phyloP scores from a whole-genome alignment of 164 flowering plant genomes.

The Tetrastigma voinierianum region DNA sequence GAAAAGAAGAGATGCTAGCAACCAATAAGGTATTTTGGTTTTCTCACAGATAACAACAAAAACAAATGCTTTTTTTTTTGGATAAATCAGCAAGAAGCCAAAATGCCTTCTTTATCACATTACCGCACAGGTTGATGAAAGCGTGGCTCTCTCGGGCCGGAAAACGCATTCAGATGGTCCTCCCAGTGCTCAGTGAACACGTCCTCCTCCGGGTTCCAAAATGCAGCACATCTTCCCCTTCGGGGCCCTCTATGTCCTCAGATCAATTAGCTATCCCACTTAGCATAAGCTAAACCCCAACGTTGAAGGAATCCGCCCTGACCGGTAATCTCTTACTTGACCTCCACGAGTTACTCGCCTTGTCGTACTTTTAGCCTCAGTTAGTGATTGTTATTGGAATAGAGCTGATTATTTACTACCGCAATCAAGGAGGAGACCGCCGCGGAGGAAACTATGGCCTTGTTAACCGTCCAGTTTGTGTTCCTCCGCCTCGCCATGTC shows the following conservation, averaged over 20 bases:
- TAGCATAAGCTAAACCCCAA: slow-evolving; percentile 36
- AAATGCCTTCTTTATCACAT: too few species aligned
- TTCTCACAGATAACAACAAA: neutral
- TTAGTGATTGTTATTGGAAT: slow-evolving; percentile 24
- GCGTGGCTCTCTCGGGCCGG: too few species aligned
- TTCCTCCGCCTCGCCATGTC: slow-evolving; percentile 24
- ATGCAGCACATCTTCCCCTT: slow-evolving; percentile 22
- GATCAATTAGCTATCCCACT: slow-evolving; percentile 23
- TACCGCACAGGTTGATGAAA: slow-evolving; percentile 32
- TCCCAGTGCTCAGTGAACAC: too few species aligned
- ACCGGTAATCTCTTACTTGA: slow-evolving; percentile 26
- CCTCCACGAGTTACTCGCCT: slow-evolving; percentile 25
- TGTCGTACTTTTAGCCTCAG: slow-evolving; percentile 31
- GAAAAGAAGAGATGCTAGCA: neutral
- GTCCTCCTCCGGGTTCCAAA: slow-evolving; percentile 19
- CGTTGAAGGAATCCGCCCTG: slow-evolving; percentile 23
- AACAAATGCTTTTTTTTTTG: neutral
- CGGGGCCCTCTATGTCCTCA: slow-evolving; percentile 19
- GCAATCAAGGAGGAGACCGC: slow-evolving; percentile 35
- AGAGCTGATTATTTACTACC: slow-evolving; percentile 33
- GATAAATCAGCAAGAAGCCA: too few species aligned
- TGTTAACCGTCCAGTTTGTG: too few species aligned
- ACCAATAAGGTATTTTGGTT: slow-evolving; percentile 1
- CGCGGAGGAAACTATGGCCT: slow-evolving; percentile 14
- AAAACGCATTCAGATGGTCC: slow-evolving; percentile 15